Evolutionary conservation across 1,139 yeast species (phyloP).

Genomic region (Taphrina confusa): DNA sequence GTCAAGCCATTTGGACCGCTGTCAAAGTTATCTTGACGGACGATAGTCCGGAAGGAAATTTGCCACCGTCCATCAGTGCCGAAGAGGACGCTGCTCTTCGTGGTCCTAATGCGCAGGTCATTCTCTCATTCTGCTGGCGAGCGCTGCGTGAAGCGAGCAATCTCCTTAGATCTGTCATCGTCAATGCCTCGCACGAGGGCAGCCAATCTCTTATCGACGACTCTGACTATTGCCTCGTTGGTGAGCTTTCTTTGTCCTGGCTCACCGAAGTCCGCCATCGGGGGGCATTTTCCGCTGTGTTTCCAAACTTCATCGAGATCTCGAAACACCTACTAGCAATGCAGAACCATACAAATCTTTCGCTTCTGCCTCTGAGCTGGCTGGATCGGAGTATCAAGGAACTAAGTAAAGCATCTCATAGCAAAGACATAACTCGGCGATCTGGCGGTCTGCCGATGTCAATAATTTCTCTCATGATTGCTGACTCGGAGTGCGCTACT

Average conservation of each 20-base stretch:
- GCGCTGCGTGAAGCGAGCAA: conserved; percentile 74
- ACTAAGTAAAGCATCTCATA: conserved; percentile 53
- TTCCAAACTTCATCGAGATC: conserved; percentile 70
- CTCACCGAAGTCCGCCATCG: conserved; percentile 75
- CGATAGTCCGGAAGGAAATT: conserved; percentile 66
- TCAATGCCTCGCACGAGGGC: conserved; percentile 43
- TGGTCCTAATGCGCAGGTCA: conserved; percentile 62
- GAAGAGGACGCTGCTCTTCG: conserved; percentile 45
- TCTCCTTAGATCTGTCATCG: conserved; percentile 54
- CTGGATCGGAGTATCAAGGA: conserved; percentile 55
- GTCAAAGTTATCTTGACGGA: conserved; percentile 61
- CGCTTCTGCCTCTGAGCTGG: conserved; percentile 57
- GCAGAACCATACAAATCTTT: conserved; percentile 43
- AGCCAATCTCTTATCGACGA: conserved; percentile 29
- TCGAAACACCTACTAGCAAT: conserved; percentile 55
- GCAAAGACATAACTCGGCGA: conserved; percentile 76
- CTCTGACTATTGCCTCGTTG: conserved; percentile 46
- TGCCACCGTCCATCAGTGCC: conserved; percentile 50
- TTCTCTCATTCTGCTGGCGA: conserved; percentile 79
- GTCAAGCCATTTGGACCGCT: conserved; percentile 55
- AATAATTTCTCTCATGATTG: conserved; percentile 68
- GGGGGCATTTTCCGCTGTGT: conserved; percentile 86
- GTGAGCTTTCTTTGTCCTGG: conserved; percentile 63
- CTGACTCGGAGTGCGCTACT: conserved; percentile 50
- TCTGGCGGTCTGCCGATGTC: conserved; percentile 89